A percentile compares a stretch with the other conserved stretches of the same genome.
phyloP scores from a whole-genome alignment of 164 flowering plant species.

The Echeveria elegans region DNA sequence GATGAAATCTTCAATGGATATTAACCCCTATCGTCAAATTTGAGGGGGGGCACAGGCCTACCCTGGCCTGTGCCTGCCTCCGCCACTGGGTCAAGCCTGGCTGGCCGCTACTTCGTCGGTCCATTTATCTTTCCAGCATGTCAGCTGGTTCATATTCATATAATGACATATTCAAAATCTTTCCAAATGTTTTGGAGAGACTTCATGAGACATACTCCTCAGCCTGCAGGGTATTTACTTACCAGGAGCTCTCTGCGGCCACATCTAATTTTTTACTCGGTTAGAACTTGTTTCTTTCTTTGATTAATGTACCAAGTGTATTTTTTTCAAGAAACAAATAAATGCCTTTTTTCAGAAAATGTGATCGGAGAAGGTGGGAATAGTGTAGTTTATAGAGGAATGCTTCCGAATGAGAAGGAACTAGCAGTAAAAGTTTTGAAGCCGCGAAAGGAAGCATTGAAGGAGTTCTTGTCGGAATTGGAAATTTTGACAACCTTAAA shows the following conservation, averaged over 20 bases:
- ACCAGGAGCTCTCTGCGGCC: constrained; percentile 55
- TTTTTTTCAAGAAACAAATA: background rate
- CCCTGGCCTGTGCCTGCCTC: too few species aligned
- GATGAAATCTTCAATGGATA: too few species aligned
- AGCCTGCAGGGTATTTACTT: constrained; percentile 58
- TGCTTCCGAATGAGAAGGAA: constrained; percentile 70
- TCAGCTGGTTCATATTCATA: constrained; percentile 1
- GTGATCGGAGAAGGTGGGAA: constrained; percentile 91
- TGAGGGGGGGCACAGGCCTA: too few species aligned
- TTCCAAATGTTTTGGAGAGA: constrained; percentile 50
- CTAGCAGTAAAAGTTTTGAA: constrained; percentile 84
- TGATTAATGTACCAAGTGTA: background rate
- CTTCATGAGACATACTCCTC: constrained; percentile 60
- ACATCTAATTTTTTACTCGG: constrained; percentile 64
- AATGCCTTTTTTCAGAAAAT: constrained; percentile 35
- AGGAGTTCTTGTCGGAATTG: constrained; percentile 70
- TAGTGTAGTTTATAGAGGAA: constrained; percentile 76
- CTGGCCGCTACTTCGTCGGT: constrained; percentile 30
- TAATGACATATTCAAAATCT: constrained; percentile 7
- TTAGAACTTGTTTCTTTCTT: constrained; percentile 19
- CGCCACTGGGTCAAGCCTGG: constrained; percentile 18
- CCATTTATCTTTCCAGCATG: constrained; percentile 12
- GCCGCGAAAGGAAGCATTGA: constrained; percentile 52
- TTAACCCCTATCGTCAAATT: too few species aligned
- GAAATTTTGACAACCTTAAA: constrained; percentile 68